Base-by-base conservation (phyloP, 805 yeast species). In the Saturnispora saitoi region DNA sequence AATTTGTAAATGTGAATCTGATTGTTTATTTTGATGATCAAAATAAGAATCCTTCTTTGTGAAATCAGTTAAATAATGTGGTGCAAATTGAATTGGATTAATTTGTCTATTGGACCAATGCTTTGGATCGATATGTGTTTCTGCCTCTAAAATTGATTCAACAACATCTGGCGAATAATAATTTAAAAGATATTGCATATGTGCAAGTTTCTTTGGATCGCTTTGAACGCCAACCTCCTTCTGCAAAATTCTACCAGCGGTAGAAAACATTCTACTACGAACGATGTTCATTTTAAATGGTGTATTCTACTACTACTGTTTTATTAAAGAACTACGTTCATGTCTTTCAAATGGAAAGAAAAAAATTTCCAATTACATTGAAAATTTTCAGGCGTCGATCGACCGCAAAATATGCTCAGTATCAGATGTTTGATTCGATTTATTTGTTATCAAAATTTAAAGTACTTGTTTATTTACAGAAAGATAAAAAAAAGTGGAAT, bases 141-240 rank as follows among this genome's bases (percentile, higher is more conserved):
- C 96, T 0, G 97, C 86, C 41, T 83, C 73, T 56, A 84, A 72
- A 55, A 93, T 87, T 47, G 95, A 78, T 61, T 87, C 86, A 53
- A 91, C 76, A 45, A 90, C 73, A 50, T 82, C 84, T 30, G 89
- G 86, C 8, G 91, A 79, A 65, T 91, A 91, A 70, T 82, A 91
- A 61, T 88, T 80, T 42, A 78, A 65, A 56, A 90, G 72, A 54
- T 70, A 72, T 41, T 77, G 74, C 54, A 79, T 57, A 63, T 83
- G 88, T 50, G 54, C 52, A 32, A 61, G 51, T 42, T 57, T 62
- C 30, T 60, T 50, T 9, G 62, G 51, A 32, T 62, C 65, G 14
- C 57, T 20, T 37, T 49, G 14, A 46, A 24, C 5, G 24, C 26
- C 24, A 20, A 24, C 19, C 34, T 42, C 53, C 30, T 50, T 43